Conservation (phyloP, 371 early-diverging fungal species). For the Chytridium lagenaria region DNA sequence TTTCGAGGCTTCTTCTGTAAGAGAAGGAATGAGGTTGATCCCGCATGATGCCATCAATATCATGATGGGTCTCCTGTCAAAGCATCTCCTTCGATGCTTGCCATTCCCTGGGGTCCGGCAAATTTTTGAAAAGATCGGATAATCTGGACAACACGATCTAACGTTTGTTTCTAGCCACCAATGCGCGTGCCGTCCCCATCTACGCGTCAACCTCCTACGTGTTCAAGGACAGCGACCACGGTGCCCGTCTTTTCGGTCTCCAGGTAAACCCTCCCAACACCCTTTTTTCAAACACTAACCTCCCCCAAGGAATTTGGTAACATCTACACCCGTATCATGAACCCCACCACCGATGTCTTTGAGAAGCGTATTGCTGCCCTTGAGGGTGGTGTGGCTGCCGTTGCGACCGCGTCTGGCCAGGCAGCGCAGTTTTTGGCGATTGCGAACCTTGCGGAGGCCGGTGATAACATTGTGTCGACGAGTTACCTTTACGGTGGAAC, state of each 20-base stretch:
- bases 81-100: too few species aligned
- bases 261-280: slow-evolving; percentile 30
- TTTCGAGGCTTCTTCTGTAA: not conserved
- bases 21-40: too few species aligned
- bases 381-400: slow-evolving; percentile 76
- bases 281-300: not conserved
- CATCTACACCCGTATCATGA: slow-evolving; percentile 82
- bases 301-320: slow-evolving; percentile 53
- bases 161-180: slow-evolving; percentile 56
- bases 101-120: not conserved
- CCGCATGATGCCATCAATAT: too few species aligned
- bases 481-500: slow-evolving; percentile 85
- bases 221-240: slow-evolving; percentile 78
- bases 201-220: slow-evolving; percentile 83
- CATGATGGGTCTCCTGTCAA: too few species aligned
- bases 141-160: not conserved
- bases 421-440: slow-evolving; percentile 86
- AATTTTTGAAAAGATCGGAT: not conserved
- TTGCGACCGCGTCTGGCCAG: slow-evolving; percentile 74
- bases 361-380: slow-evolving; percentile 89
- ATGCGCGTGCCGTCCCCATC: slow-evolving; percentile 88
- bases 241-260: slow-evolving; percentile 77
- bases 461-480: slow-evolving; percentile 85
- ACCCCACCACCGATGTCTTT: slow-evolving; percentile 88
- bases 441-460: slow-evolving; percentile 72